A percentile compares a stretch with the other conserved stretches of the same genome.
These are phyloP conservation scores for Hamigera avellanea DNA, from an alignment of 495 filamentous ascomycete species.

Conservation along the genomic window DNA sequence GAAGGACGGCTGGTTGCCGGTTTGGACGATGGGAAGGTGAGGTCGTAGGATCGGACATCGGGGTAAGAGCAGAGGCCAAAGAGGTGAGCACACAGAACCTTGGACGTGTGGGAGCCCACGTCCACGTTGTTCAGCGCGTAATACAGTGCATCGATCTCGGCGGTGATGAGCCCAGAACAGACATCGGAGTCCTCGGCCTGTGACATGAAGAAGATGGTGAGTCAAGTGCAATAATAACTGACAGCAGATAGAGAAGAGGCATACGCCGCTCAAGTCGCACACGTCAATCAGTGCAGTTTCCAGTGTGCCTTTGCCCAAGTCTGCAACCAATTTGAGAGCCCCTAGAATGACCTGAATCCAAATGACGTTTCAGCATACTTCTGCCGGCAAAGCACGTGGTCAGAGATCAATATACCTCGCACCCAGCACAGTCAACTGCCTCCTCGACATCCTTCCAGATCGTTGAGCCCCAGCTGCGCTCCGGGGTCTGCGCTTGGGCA, in stretches of 20 bases:
- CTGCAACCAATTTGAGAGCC: slow-evolving; percentile 32
- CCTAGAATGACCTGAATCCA: slow-evolving; percentile 27
- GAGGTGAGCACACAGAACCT: slow-evolving; percentile 35
- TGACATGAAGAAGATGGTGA: not conserved
- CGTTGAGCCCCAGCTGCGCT: slow-evolving; percentile 6
- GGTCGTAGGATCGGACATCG: slow-evolving; percentile 22
- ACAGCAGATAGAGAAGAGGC: slow-evolving; percentile 6
- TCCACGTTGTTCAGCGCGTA: slow-evolving; percentile 31
- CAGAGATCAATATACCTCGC: slow-evolving; percentile 23
- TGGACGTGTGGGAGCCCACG: slow-evolving; percentile 34
- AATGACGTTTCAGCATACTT: too few relatives aligned
- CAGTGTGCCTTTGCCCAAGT: slow-evolving; percentile 30
- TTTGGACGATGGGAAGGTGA: slow-evolving; percentile 34
- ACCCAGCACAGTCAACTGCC: slow-evolving; percentile 32
- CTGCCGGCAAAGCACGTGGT: not conserved
- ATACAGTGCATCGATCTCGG: slow-evolving; percentile 38
- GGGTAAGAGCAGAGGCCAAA: slow-evolving; percentile 40
- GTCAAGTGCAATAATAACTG: not conserved
- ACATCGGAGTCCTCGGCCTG: slow-evolving; percentile 37
- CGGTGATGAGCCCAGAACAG: slow-evolving; percentile 32
- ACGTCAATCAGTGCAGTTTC: slow-evolving; percentile 28
- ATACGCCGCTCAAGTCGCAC: slow-evolving; percentile 32
- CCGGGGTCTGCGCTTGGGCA: too few relatives aligned
- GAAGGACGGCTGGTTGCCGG: slow-evolving; percentile 24
- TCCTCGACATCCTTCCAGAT: slow-evolving; percentile 29